A percentile compares a stretch with the other conserved stretches of the same genome.
phyloP scores from a whole-genome alignment of 768 basidiomycete species.

The Leucosporidium creatinivorum region DNA sequence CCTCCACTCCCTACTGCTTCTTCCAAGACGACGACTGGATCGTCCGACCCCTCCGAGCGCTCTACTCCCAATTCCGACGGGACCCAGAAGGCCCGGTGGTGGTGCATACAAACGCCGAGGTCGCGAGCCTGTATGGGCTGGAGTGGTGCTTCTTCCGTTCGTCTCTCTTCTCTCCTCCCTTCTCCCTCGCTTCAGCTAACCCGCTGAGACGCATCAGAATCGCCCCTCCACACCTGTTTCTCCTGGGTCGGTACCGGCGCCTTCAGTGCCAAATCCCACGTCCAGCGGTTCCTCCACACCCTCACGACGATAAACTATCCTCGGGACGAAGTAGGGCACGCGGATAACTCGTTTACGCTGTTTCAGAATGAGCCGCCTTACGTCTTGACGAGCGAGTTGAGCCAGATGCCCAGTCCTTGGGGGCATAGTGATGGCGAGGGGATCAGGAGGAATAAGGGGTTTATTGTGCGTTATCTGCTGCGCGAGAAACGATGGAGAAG shows the following conservation, averaged over 20 bases:
- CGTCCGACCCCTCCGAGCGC: conserved; percentile 20
- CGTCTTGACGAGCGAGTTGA: conserved; percentile 14
- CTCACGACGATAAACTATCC: background rate
- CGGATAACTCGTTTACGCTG: conserved; percentile 34
- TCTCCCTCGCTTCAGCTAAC: too few relatives aligned
- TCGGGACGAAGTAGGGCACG: conserved; percentile 24
- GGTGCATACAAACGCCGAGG: conserved; percentile 21
- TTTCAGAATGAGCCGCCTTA: conserved; percentile 31
- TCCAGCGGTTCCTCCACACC: conserved; percentile 20
- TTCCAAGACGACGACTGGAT: conserved; percentile 38
- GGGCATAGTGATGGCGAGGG: conserved; percentile 29
- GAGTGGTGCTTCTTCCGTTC: conserved; percentile 38
- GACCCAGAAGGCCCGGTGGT: conserved; percentile 30
- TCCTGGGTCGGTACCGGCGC: conserved; percentile 35
- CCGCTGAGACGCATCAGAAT: conserved; percentile 9
- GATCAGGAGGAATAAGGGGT: conserved; percentile 25
- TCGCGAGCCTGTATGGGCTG: conserved; percentile 22
- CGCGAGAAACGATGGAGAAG: too few relatives aligned
- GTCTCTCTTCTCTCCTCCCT: background rate
- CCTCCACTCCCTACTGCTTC: conserved; percentile 25
- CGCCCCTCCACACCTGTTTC: conserved; percentile 35
- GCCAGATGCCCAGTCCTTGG: conserved; percentile 6
- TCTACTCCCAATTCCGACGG: conserved; percentile 31
- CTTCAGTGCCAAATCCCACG: conserved; percentile 20
- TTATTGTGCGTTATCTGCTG: conserved; percentile 24